Base-by-base conservation (phyloP, 1,284 basidiomycete species). In the Fomitiporia mediterranea region DNA sequence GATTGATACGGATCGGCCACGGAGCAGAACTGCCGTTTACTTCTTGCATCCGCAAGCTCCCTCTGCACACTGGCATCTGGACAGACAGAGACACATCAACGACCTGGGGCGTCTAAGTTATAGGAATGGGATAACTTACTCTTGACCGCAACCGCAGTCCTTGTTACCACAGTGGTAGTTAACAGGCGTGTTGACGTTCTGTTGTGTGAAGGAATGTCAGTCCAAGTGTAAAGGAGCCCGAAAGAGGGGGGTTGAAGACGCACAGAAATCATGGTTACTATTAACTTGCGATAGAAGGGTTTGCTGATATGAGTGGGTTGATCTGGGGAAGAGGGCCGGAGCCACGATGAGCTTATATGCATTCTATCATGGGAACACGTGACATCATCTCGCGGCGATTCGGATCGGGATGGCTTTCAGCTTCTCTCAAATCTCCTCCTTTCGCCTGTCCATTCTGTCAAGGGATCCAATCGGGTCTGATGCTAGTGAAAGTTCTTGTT, bases 11-110 rank as follows among this genome's bases (percentile, higher is more conserved):
- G 13, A 17, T 11, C 17, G 40, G 15, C 38, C 25, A 7, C 6
- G 17, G n/a, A 11, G 23, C 15, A 15, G 23, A 8, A 17, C 3
- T 25, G 27, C 19, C 44, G 23, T 17, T 27, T 47, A 25, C 19
- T 40, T 17, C 38, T 68, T 82, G 74, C 81, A 83, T 71, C 82
- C 82, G 81, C 81, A 83, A 62, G 79, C 76, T 57, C 75, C 76
- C 51, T 77, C 65, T 73, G 79, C 77, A 77, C 81, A 83, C 44
- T 61, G 57, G 71, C 81, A 84, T 57, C 81, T 83, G 59, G 15
- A 56, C 2, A 28, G 42, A 48, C 13, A 42, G 17, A 30, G 17
- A 23, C 21, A 11, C 23, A 28, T n/a, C 21, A n/a, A 25, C 11
- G 39, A 17, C 25, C n/a, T 30, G 13, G 17, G 13, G 23, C 39